Percentiles rank a stretch among this genome's conserved stretches.
These are phyloP conservation scores for Aspergillus sp. DNA, from an alignment of 2,329 filamentous ascomycete species.

Conservation along the genomic window DNA sequence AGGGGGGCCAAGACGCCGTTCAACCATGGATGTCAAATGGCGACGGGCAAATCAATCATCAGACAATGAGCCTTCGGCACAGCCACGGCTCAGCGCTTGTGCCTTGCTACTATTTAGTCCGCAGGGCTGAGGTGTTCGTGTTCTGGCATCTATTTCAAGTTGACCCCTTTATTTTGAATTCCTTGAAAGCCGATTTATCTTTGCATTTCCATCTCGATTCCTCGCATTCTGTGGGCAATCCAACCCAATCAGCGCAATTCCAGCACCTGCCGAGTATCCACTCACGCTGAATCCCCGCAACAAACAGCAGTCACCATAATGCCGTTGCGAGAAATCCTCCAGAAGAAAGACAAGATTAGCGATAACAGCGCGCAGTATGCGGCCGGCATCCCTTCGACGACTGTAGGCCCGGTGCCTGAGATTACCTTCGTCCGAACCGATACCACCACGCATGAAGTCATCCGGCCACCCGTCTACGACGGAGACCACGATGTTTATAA, in stretches of 20 bases:
- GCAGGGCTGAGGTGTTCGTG: neutral
- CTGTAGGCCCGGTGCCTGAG: constrained; percentile 53
- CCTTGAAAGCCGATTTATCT: neutral
- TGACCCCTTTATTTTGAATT: neutral
- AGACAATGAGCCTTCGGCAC: neutral
- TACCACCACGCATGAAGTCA: constrained; percentile 74
- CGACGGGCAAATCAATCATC: constrained; percentile 3
- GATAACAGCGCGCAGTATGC: constrained; percentile 39
- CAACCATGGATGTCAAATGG: neutral
- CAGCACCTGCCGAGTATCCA: neutral
- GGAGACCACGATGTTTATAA: constrained; percentile 35
- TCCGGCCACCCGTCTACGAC: constrained; percentile 64
- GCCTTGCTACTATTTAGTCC: neutral
- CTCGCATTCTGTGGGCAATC: neutral
- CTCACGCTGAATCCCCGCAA: neutral
- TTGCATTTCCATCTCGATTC: neutral
- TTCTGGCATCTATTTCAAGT: neutral
- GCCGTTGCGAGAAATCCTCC: constrained; percentile 61
- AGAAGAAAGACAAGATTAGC: constrained; percentile 59
- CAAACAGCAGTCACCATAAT: constrained; percentile 38
- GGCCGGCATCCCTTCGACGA: constrained; percentile 39
- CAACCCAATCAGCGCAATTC: neutral
- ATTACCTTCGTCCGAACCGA: constrained; percentile 86
- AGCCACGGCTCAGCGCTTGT: constrained; percentile 8
- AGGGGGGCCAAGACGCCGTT: neutral